Conservation (phyloP, 495 filamentous ascomycete species). For the Corynascus novoguineensis region DNA sequence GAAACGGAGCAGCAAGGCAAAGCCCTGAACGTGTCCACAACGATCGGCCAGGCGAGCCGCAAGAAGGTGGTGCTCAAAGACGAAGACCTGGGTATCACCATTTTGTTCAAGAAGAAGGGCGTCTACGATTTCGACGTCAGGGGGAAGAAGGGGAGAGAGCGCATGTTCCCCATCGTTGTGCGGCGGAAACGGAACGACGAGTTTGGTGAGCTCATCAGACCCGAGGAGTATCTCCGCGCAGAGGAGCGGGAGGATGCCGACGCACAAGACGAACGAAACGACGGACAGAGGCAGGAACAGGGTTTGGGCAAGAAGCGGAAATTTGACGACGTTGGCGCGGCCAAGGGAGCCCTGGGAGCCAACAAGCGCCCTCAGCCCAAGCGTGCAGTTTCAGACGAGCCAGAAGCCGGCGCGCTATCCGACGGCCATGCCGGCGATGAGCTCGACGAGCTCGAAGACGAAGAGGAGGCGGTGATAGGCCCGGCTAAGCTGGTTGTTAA, state of each 20-base stretch:
- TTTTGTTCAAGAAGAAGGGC: constrained; percentile 80
- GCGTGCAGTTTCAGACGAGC: constrained; percentile 34
- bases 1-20: constrained; percentile 89
- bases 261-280: constrained; percentile 47
- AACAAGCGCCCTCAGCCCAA: constrained; percentile 39
- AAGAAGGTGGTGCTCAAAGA: constrained; percentile 77
- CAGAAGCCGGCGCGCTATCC: constrained; percentile 35
- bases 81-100: constrained; percentile 82
- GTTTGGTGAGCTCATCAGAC: constrained; percentile 86
- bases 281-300: constrained; percentile 46
- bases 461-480: constrained; percentile 55
- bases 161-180: constrained; percentile 84
- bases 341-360: constrained; percentile 32
- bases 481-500: constrained; percentile 68
- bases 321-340: constrained; percentile 67
- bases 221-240: constrained; percentile 89
- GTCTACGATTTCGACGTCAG: constrained; percentile 89
- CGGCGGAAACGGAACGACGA: constrained; percentile 78
- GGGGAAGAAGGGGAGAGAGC: constrained; percentile 88
- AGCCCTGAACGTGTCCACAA: constrained; percentile 79
- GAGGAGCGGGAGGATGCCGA: constrained; percentile 87
- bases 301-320: constrained; percentile 87
- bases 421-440: constrained; percentile 44
- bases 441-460: constrained; percentile 50
- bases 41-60: constrained; percentile 70